A percentile compares a stretch with the other conserved stretches of the same genome.
Conservation (phyloP, 352 stramenopile genomes). For the Aphanomyces astaci region DNA sequence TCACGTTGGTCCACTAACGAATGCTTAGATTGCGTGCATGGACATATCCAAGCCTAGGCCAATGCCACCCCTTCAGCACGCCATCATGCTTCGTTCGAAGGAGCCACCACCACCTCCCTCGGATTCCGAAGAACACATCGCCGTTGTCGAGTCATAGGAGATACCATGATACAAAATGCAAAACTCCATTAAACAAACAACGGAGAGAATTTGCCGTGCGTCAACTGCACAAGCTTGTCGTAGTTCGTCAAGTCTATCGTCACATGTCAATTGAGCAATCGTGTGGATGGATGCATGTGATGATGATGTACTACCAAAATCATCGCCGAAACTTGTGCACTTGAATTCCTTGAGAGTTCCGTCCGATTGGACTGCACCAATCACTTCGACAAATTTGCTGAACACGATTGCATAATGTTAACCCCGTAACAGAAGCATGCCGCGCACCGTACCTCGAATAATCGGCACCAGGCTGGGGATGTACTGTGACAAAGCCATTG, state of each 20-base stretch:
- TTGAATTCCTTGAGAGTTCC: conserved; percentile 82
- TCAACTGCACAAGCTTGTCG: conserved; percentile 70
- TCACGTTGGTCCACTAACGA: not conserved
- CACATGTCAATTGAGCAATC: too few relatives aligned
- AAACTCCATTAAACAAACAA: conserved; percentile 50
- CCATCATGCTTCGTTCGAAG: not conserved
- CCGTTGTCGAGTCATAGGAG: conserved; percentile 15
- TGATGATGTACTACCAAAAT: too few relatives aligned
- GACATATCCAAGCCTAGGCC: conserved; percentile 5
- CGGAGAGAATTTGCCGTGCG: conserved; percentile 57
- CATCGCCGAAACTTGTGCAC: conserved; percentile 71
- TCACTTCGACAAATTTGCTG: conserved; percentile 81
- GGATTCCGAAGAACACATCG: conserved; percentile 9
- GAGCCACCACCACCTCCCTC: not conserved
- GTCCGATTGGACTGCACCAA: conserved; percentile 58
- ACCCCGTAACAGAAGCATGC: not conserved
- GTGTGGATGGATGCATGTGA: too few relatives aligned
- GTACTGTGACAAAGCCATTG: conserved; percentile 69
- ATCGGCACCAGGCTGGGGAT: conserved; percentile 56
- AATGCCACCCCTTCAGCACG: conserved; percentile 2
- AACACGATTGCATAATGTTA: not conserved
- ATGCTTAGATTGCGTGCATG: conserved; percentile 15
- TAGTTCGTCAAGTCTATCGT: conserved; percentile 71
- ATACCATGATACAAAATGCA: conserved; percentile 28
- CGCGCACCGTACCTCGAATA: conserved; percentile 45